Evolutionary conservation across 257 asterid species (phyloP).

Genomic region (Solanum clarkiae): DNA sequence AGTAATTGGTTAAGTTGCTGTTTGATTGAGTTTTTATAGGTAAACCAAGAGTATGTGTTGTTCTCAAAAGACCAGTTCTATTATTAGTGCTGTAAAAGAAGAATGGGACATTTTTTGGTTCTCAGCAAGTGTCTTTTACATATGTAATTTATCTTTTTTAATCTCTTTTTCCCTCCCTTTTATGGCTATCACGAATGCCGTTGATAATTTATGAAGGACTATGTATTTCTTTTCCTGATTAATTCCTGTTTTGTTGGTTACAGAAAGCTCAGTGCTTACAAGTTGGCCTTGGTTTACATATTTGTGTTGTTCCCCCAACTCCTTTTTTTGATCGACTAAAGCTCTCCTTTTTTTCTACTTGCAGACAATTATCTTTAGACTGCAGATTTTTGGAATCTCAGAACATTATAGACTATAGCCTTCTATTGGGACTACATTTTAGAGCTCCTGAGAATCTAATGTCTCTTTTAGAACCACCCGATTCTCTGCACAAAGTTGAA

Average conservation of each 20-base stretch:
- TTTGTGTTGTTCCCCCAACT: not conserved
- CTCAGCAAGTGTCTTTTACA: not conserved
- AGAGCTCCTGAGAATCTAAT: conserved; percentile 90
- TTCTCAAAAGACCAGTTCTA: not conserved
- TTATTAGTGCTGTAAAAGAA: not conserved
- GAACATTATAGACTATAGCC: conserved; percentile 82
- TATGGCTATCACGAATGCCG: not conserved
- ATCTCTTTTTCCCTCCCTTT: not conserved
- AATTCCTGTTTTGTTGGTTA: not conserved
- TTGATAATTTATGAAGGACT: not conserved
- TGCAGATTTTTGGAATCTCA: conserved; percentile 76
- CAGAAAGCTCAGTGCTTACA: not conserved
- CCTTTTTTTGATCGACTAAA: not conserved
- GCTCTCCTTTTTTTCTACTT: not conserved
- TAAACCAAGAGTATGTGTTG: not conserved
- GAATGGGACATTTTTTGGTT: not conserved
- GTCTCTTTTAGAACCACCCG: conserved; percentile 51
- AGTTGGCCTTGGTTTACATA: not conserved
- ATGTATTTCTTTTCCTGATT: not conserved
- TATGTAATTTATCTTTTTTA: not conserved
- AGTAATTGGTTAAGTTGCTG: not conserved
- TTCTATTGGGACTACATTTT: conserved; percentile 85
- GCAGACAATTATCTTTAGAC: conserved; percentile 80
- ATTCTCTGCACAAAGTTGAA: conserved; percentile 30
- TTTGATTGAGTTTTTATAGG: not conserved